Conservation (phyloP, 257 asterid genomes). For the Ophiorrhiza pumila region DNA sequence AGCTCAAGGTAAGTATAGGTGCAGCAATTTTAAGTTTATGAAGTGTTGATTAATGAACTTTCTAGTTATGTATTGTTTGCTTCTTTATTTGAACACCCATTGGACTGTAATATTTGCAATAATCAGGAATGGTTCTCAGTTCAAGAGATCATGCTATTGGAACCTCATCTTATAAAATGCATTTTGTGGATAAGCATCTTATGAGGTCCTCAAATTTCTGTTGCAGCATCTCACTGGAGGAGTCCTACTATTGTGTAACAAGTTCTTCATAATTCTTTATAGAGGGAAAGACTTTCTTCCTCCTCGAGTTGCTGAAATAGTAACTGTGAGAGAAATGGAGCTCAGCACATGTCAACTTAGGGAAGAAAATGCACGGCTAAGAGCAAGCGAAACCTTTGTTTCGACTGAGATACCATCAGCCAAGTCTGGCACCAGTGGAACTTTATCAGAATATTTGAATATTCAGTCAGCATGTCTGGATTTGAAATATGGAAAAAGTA, state of each 20-base stretch:
- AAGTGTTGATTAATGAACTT: background rate
- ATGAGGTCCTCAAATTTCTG: conserved; percentile 21
- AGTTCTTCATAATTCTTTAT: conserved; percentile 74
- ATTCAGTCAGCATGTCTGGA: conserved; percentile 45
- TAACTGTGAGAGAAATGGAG: conserved; percentile 60
- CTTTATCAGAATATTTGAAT: conserved; percentile 63
- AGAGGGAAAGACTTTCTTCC: conserved; percentile 94
- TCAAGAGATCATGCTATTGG: background rate
- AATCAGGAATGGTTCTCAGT: no score
- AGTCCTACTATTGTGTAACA: conserved; percentile 77
- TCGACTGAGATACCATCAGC: conserved; percentile 32
- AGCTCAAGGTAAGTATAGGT: conserved; percentile 71
- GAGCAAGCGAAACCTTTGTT: conserved; percentile 57
- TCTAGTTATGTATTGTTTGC: background rate
- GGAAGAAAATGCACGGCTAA: conserved; percentile 82
- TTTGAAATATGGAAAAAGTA: conserved; percentile 31
- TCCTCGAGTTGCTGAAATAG: conserved; percentile 60
- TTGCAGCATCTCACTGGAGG: conserved; percentile 92
- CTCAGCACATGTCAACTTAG: conserved; percentile 52
- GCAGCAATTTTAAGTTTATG: conserved; percentile 14
- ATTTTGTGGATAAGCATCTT: conserved; percentile 20
- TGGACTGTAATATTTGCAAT: background rate
- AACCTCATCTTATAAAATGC: background rate
- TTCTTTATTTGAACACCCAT: background rate
- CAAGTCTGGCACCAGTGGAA: conserved; percentile 45